phyloP scores from a whole-genome alignment of 148 eudicot genomes.

The Rhododendron williamsianum region DNA sequence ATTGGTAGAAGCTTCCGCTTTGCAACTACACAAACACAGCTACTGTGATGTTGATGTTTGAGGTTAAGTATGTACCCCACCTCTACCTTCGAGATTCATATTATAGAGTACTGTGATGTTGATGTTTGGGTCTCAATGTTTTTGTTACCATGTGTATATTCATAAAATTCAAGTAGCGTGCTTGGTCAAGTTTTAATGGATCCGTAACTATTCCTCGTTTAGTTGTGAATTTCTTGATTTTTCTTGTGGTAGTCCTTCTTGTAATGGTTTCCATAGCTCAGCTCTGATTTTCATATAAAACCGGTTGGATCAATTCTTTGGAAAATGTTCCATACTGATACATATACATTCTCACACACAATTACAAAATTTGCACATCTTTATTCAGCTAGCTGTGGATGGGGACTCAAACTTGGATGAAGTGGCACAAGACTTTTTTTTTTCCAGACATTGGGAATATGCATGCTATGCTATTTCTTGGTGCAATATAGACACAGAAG shows the following conservation, averaged over 20 bases:
- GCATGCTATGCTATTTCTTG: background rate
- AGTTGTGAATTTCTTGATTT: background rate
- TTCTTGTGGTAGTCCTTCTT: background rate
- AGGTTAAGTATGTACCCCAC: background rate
- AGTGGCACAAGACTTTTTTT: background rate
- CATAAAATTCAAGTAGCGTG: background rate
- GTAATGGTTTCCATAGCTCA: background rate
- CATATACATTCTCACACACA: background rate
- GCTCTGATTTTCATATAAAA: background rate
- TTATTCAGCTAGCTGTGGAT: background rate
- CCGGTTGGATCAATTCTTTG: background rate
- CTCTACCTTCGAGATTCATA: background rate
- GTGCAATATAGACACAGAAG: background rate
- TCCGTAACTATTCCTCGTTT: background rate
- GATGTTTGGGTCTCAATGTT: background rate
- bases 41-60: too few species aligned
- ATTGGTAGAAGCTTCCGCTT: background rate
- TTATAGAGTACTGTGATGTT: background rate
- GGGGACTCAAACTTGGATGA: background rate
- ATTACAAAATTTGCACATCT: too few species aligned
- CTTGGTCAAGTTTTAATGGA: background rate
- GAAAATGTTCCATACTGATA: background rate
- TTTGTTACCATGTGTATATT: too few species aligned
- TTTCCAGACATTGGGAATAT: background rate
- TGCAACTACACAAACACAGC: background rate